phyloP scores from a whole-genome alignment of 2,329 filamentous ascomycete genomes.

The Penicillium sp. region DNA sequence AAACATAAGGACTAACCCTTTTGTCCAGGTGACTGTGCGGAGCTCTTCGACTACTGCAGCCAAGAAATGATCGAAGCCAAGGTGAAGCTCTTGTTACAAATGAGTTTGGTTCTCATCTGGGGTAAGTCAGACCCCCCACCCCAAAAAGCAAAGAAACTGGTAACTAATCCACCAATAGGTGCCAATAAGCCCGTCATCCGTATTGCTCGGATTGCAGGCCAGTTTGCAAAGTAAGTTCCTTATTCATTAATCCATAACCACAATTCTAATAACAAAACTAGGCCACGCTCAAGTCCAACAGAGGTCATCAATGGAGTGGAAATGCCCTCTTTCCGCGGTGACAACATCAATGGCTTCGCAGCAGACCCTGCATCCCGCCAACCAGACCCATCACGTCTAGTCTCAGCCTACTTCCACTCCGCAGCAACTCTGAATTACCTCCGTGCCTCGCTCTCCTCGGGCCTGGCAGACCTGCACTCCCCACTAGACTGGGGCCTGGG shows the following conservation, averaged over 20 bases:
- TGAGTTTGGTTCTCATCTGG: constrained; percentile 95
- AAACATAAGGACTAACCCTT: background rate
- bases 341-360: constrained; percentile 88
- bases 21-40: constrained; percentile 71
- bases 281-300: constrained; percentile 79
- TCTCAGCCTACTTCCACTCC: constrained; percentile 93
- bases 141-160: background rate
- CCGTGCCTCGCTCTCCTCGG: constrained; percentile 76
- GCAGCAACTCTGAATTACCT: constrained; percentile 94
- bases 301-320: constrained; percentile 77
- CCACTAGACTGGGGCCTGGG: constrained; percentile 94
- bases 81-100: constrained; percentile 93
- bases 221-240: constrained; percentile 74
- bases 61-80: constrained; percentile 89
- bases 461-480: constrained; percentile 89
- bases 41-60: constrained; percentile 95
- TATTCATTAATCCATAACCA: background rate
- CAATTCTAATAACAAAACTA: constrained; percentile 14
- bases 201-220: constrained; percentile 93
- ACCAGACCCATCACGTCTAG: constrained; percentile 79
- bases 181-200: constrained; percentile 79
- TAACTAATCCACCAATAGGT: constrained; percentile 29
- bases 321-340: constrained; percentile 87
- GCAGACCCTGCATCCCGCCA: constrained; percentile 65
- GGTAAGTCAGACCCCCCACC: constrained; percentile 52